These are phyloP conservation scores for Penicillium crystallinum DNA, from an alignment of 495 filamentous ascomycete genomes.

Conservation along the genomic window DNA sequence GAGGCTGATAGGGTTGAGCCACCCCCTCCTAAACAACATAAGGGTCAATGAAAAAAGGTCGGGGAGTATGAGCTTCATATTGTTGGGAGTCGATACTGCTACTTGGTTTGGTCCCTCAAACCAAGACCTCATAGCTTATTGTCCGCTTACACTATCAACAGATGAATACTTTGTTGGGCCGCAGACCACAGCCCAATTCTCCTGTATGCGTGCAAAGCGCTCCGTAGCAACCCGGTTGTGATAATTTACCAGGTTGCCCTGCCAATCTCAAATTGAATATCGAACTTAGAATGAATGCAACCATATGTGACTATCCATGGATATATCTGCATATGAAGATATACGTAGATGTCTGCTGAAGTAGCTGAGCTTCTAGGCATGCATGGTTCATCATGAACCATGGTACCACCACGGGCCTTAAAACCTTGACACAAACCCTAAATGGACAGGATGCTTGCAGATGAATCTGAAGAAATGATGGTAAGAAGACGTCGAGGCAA, in stretches of 20 bases:
- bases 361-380: background rate
- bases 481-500: background rate
- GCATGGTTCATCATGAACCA: background rate
- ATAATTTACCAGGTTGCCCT: background rate
- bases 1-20: too few species aligned
- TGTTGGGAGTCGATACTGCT: background rate
- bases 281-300: background rate
- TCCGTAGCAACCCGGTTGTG: background rate
- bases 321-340: background rate
- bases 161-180: background rate
- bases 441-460: background rate
- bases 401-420: background rate
- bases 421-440: conserved; percentile 1
- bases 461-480: background rate
- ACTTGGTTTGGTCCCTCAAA: background rate
- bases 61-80: too few species aligned
- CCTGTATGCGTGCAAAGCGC: background rate
- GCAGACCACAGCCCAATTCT: background rate
- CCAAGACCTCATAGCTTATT: background rate
- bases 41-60: too few species aligned
- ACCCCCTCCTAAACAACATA: too few species aligned
- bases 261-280: background rate
- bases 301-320: background rate
- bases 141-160: background rate
- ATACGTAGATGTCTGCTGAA: background rate